Percentiles rank a stretch among this genome's conserved stretches.
Evolutionary conservation across 345 rosid species (phyloP).

Genomic region (Pistacia integerrima): DNA sequence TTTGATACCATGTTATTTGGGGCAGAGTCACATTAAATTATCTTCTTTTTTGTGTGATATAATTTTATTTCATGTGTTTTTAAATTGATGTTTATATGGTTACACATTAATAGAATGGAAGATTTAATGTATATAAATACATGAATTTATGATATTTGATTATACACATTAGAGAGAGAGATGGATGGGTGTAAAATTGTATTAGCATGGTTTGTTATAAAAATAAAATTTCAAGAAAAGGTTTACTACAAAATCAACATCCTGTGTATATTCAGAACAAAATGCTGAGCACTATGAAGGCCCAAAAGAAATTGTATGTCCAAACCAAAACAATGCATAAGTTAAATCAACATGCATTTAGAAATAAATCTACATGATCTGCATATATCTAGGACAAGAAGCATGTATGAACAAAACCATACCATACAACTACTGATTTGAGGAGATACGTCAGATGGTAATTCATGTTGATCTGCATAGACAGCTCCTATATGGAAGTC

Average conservation of each 20-base stretch:
- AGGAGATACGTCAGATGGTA: constrained; percentile 39
- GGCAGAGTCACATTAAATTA: no score
- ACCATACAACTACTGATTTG: constrained; percentile 57
- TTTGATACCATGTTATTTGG: no score
- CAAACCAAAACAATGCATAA: background rate
- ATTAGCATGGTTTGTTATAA: background rate
- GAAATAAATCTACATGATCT: background rate
- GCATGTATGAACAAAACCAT: constrained; percentile 16
- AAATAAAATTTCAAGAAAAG: background rate
- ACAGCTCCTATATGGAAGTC: constrained; percentile 57
- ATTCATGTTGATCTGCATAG: constrained; percentile 56
- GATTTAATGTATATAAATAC: background rate
- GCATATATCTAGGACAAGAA: background rate
- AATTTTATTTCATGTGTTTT: no score
- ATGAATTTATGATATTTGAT: background rate
- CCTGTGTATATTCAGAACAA: background rate
- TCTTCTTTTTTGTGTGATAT: no score
- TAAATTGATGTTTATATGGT: no score
- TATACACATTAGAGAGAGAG: background rate
- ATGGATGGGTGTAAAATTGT: background rate
- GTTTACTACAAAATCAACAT: background rate
- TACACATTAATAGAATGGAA: background rate
- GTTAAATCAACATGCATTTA: background rate
- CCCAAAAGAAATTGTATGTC: constrained; percentile 4
- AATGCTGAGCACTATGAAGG: background rate